Conservation (phyloP, 179 eudicot species). For the Nepenthes alata region DNA sequence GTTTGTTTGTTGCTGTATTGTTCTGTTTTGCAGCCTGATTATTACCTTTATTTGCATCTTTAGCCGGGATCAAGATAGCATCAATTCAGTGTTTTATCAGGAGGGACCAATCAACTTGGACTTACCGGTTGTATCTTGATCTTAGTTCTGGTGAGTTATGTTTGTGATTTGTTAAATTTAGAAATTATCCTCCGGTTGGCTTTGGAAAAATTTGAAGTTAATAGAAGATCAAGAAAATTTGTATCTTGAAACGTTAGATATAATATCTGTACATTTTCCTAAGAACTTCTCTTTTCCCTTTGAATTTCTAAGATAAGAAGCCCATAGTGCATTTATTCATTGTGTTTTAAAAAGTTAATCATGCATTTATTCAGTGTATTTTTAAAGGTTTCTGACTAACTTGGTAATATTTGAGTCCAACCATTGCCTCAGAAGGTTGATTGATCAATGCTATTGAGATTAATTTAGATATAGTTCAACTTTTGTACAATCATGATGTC, state of each 20-base stretch:
- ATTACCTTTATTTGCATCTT: neutral
- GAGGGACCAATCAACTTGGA: conserved; percentile 37
- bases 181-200: too few relatives aligned
- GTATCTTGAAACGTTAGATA: neutral
- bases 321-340: too few relatives aligned
- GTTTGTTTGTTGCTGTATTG: neutral
- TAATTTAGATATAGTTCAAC: too few relatives aligned
- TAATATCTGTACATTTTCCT: neutral
- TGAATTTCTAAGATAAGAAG: too few relatives aligned
- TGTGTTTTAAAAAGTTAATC: too few relatives aligned
- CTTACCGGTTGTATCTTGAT: conserved; percentile 38
- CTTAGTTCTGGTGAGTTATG: conserved; percentile 38
- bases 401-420: too few relatives aligned
- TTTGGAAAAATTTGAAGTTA: neutral
- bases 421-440: too few relatives aligned
- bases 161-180: neutral
- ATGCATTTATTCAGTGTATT: too few relatives aligned
- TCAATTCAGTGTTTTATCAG: conserved; percentile 44
- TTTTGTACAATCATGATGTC: too few relatives aligned
- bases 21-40: conserved; percentile 1
- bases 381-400: too few relatives aligned
- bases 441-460: too few relatives aligned
- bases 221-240: neutral
- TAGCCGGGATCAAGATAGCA: conserved; percentile 53
- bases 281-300: too few relatives aligned